Base-by-base conservation (phyloP, 768 basidiomycete genomes). In the Boletus vermiculosoides region DNA sequence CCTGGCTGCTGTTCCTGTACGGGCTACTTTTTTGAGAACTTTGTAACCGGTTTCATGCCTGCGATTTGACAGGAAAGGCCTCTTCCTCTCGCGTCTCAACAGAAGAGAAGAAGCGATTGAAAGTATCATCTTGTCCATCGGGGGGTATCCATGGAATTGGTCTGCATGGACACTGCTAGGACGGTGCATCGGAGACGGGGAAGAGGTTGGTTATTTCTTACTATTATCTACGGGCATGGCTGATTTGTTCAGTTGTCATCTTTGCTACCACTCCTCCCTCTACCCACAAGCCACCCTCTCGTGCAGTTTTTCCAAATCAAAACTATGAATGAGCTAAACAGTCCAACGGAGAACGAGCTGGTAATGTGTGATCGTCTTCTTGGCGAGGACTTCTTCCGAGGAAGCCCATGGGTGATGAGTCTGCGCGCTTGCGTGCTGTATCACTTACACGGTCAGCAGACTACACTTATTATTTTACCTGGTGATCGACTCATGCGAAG, bases 81-180 rank as follows among this genome's bases (percentile, higher is more conserved):
- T 98, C 5, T 86, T 97, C 60, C 82, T 96, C 52, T 85, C 84
- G 45, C 86, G 92, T 13, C 75, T 95, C 48, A 84, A 84, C 46
- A 80, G 90, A 57, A 82, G 93, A 25, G 86, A 92, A 57, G 90
- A 93, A 67, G 93, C 96, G 1, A 89, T 96, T 13, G 93, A 95
- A 68, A 81, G 78, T 62, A 82, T 84, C 15, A 76, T 97, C 18
- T 73, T 84, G 34, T 94, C 93, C 13, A 86, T 96, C 42, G 78
- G 80, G 37, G 79, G 80, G 6, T 92, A 87, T 65, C 88, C 90
- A 13, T 98, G 92, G 86, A 98, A 98, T 68, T 98, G 95, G 94
- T 89, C 90, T 28, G 77, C 85, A n/a, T 98, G 94, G 94, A 75
- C 82, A 9, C 79, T 93, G 42, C 77, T 98, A n/a, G 81, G 82